phyloP scores from a whole-genome alignment of 2,329 filamentous ascomycete genomes.

The Chaetothyriales sp. region DNA sequence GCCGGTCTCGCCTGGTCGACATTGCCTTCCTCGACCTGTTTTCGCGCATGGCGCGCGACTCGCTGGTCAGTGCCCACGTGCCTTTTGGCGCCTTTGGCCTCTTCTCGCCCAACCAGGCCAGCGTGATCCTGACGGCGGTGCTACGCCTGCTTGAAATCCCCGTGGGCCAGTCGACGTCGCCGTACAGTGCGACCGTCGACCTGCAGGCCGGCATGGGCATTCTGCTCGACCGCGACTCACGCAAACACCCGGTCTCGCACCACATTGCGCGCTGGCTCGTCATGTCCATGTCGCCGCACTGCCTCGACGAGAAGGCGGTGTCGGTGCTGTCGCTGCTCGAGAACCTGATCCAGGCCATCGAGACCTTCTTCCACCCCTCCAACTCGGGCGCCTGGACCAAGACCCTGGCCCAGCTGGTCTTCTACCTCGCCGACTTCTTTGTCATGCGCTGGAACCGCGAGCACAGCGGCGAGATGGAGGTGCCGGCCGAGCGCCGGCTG shows the following conservation, averaged over 20 bases:
- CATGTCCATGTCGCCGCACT: slow-evolving; percentile 79
- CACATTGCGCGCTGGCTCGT: slow-evolving; percentile 87
- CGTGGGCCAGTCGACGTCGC: slow-evolving; percentile 86
- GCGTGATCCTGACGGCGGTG: slow-evolving; percentile 83
- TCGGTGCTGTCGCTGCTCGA: slow-evolving; percentile 78
- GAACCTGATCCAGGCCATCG: slow-evolving; percentile 82
- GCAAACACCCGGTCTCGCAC: slow-evolving; percentile 84
- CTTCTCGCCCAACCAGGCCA: slow-evolving; percentile 82
- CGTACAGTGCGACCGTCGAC: slow-evolving; percentile 71
- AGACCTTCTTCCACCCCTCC: slow-evolving; percentile 97
- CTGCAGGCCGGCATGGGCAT: slow-evolving; percentile 68
- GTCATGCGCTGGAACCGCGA: slow-evolving; percentile 96
- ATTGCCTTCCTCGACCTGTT: slow-evolving; percentile 78
- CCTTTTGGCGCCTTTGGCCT: slow-evolving; percentile 78
- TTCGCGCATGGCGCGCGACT: slow-evolving; percentile 75
- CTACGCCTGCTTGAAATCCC: slow-evolving; percentile 86
- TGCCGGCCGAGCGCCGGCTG: slow-evolving; percentile 65
- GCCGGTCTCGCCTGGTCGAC: slow-evolving; percentile 76
- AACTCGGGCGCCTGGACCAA: slow-evolving; percentile 89
- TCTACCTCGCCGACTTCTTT: slow-evolving; percentile 89
- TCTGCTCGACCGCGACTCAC: slow-evolving; percentile 80
- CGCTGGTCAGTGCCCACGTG: slow-evolving; percentile 58
- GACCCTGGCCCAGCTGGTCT: slow-evolving; percentile 76
- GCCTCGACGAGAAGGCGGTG: slow-evolving; percentile 58
- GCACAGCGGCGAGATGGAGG: slow-evolving; percentile 78